Evolutionary conservation across 305 asterid genomes (phyloP), one percentile per base, ranked within the genome.

Genomic region (Plantago coronopus): DNA sequence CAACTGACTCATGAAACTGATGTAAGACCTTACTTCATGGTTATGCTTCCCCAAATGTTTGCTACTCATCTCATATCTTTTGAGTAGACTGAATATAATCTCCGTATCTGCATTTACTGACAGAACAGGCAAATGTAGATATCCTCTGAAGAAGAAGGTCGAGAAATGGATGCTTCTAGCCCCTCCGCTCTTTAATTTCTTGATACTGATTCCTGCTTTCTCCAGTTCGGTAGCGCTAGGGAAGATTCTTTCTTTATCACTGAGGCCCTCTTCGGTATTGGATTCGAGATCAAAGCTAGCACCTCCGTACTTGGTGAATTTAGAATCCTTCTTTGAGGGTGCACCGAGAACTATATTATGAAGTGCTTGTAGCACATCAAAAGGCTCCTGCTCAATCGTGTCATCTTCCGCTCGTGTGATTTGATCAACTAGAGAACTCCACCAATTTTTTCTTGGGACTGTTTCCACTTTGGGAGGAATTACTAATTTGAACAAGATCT

Each of bases 351-450:
- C 54, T 20, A n/a, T 48, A 51, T 17, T 16, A 0, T 67, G 74
- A 38, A 72, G 73, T 17, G 43, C 67, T 14, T 72, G 73, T 29
- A 72, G 66, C 9, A 68, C 10, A 40, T 68, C 77, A 46, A 43
- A n/a, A 27, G 62, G 65, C 58, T 49, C 25, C 7, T 31, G 38
- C 9, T 31, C 9, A 1, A 6, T 31, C 7, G 38, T 31, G 5
- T 31, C 38, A 25, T 5, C 29, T 5, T 25, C 29, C 29, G 29
- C 29, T 25, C 29, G 2, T 25, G 29, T 25, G 29, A 2, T 25
- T 2, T 25, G 29, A 25, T 25, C 29, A 25, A 25, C 29, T 25
- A 25, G 29, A 25, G 29, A 25, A 25, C 29, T 5, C 29, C 29
- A 25, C 29, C 29, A 25, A 25, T 2, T 25, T 25, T 25, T 25